These are phyloP conservation scores for Eimeria acervulina DNA, from an alignment of 169 alveolate species.

Conservation along the genomic window DNA sequence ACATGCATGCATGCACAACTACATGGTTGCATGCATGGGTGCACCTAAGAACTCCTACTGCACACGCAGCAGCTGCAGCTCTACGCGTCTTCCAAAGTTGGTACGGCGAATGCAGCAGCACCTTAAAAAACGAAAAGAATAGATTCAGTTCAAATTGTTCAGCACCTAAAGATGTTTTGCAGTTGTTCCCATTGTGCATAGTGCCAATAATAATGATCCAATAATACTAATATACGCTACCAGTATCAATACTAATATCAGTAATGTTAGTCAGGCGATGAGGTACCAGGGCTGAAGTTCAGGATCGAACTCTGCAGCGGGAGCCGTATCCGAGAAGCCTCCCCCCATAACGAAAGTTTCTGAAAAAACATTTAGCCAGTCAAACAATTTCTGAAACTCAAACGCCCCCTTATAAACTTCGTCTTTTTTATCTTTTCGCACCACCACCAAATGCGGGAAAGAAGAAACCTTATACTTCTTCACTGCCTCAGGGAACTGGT, in stretches of 20 bases:
- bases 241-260: too few relatives aligned
- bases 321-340: slow-evolving; percentile 91
- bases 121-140: too few relatives aligned
- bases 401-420: slow-evolving; percentile 94
- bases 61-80: too few relatives aligned
- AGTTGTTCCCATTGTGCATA: too few relatives aligned
- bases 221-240: too few relatives aligned
- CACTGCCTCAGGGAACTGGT: slow-evolving; percentile 89
- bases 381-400: slow-evolving; percentile 93
- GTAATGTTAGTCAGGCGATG: too few relatives aligned
- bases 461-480: slow-evolving; percentile 92
- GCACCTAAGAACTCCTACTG: background rate
- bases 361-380: slow-evolving; percentile 97
- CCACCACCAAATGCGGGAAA: slow-evolving; percentile 93
- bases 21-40: background rate
- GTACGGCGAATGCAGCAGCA: too few relatives aligned
- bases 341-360: slow-evolving; percentile 98
- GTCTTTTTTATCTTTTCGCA: slow-evolving; percentile 91
- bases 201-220: background rate
- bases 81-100: too few relatives aligned
- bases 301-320: slow-evolving; percentile 52
- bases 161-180: background rate
- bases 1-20: background rate
- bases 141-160: too few relatives aligned
- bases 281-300: slow-evolving; percentile 70